Conservation (phyloP, 495 filamentous ascomycete genomes). For the Aspergillus saccharolyticus region DNA sequence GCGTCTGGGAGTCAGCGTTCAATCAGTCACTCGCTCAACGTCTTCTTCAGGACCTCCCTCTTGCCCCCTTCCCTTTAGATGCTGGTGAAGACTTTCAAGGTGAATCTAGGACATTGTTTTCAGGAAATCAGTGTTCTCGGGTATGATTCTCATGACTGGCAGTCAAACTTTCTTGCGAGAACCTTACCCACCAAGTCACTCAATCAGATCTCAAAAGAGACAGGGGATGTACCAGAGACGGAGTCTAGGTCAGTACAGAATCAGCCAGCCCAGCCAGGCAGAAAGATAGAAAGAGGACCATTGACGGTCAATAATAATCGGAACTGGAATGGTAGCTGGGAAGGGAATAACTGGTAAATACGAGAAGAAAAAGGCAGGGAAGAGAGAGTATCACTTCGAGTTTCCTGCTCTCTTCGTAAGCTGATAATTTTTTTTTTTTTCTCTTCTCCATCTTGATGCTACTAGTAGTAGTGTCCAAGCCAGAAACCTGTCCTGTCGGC, state of each 20-base stretch:
- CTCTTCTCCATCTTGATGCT: no score
- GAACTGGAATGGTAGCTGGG: no score
- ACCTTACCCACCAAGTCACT: neutral
- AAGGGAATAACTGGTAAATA: neutral
- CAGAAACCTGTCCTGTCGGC: neutral
- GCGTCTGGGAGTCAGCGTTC: neutral
- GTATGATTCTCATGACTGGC: neutral
- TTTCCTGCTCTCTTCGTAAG: no score
- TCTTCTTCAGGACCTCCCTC: neutral
- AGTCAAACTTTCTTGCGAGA: neutral
- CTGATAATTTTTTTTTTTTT: no score
- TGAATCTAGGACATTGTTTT: neutral
- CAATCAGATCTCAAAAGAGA: neutral
- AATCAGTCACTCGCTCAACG: neutral
- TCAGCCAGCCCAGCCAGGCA: neutral
- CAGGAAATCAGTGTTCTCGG: neutral
- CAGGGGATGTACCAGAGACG: neutral
- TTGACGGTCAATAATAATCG: no score
- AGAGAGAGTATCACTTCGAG: no score
- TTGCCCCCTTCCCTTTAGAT: neutral
- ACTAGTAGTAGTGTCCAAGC: neutral
- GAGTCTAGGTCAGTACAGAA: neutral
- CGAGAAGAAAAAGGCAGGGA: neutral
- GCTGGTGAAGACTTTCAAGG: neutral
- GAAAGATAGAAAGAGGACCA: neutral